Conservation (phyloP, 2,329 filamentous ascomycete genomes). For the Xylogone sp. region DNA sequence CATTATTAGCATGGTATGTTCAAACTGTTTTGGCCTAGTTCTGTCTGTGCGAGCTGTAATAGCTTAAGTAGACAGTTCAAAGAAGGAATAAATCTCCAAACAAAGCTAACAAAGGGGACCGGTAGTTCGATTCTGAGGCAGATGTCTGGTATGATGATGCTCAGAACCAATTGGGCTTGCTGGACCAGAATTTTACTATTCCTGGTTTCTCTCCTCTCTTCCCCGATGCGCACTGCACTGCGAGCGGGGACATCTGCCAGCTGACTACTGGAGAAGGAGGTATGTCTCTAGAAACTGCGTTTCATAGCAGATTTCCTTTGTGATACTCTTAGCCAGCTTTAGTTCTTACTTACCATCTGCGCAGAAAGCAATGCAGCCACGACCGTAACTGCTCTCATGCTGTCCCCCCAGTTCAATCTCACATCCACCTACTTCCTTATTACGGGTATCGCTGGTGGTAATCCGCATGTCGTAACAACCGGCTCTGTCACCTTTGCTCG, state of each 20-base stretch:
- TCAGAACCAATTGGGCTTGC: slow-evolving; percentile 44
- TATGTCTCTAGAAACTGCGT: too few relatives aligned
- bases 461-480: slow-evolving; percentile 61
- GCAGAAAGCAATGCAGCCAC: slow-evolving; percentile 70
- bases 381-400: slow-evolving; percentile 56
- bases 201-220: slow-evolving; percentile 61
- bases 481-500: slow-evolving; percentile 62
- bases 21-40: background rate
- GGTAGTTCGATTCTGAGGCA: slow-evolving; percentile 58
- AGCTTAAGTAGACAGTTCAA: background rate
- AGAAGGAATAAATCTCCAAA: background rate
- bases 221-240: slow-evolving; percentile 60
- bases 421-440: slow-evolving; percentile 65
- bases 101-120: background rate
- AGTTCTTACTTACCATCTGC: slow-evolving; percentile 19
- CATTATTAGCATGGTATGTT: background rate
- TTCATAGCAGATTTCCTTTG: too few relatives aligned
- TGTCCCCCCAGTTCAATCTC: slow-evolving; percentile 61
- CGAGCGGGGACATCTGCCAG: slow-evolving; percentile 58
- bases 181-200: slow-evolving; percentile 49
- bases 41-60: background rate
- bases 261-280: slow-evolving; percentile 54
- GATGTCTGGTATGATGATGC: slow-evolving; percentile 53
- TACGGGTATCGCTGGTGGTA: slow-evolving; percentile 70
- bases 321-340: background rate